Evolutionary conservation across 2,329 filamentous ascomycete species (phyloP).

Genomic region (Harringtonia aguacate): DNA sequence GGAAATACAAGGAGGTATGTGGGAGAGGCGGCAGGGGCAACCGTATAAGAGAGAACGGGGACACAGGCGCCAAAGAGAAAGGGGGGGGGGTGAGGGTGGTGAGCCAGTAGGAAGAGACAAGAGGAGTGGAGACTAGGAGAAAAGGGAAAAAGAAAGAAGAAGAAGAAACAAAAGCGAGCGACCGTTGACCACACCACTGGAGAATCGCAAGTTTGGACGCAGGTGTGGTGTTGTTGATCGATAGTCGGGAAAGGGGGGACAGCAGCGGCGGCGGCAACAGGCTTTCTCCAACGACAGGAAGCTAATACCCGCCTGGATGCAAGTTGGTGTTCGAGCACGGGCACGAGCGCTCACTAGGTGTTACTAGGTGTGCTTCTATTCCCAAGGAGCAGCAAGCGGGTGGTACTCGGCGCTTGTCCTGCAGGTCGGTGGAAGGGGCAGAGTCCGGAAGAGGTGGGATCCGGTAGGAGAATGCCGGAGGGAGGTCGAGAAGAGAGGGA

Average conservation of each 20-base stretch:
- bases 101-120: background rate
- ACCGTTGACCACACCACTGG: background rate
- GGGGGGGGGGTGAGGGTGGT: background rate
- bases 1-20: no score
- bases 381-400: slow-evolving; percentile 6
- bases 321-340: background rate
- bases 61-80: no score
- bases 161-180: no score
- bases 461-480: slow-evolving; percentile 3
- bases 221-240: no score
- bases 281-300: background rate
- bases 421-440: slow-evolving; percentile 14
- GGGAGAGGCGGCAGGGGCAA: no score
- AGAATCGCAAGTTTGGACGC: no score
- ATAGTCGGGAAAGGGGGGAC: background rate
- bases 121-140: background rate
- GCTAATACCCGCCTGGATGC: background rate
- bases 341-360: background rate
- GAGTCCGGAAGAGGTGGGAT: slow-evolving; percentile 7
- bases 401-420: slow-evolving; percentile 25
- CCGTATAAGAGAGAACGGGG: no score
- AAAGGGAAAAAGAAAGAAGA: background rate
- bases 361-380: background rate
- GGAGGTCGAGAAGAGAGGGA: background rate
- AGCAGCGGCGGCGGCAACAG: background rate